Evolutionary conservation across 495 filamentous ascomycete genomes (phyloP).

Genomic region (Polyplosphaeria fusca): DNA sequence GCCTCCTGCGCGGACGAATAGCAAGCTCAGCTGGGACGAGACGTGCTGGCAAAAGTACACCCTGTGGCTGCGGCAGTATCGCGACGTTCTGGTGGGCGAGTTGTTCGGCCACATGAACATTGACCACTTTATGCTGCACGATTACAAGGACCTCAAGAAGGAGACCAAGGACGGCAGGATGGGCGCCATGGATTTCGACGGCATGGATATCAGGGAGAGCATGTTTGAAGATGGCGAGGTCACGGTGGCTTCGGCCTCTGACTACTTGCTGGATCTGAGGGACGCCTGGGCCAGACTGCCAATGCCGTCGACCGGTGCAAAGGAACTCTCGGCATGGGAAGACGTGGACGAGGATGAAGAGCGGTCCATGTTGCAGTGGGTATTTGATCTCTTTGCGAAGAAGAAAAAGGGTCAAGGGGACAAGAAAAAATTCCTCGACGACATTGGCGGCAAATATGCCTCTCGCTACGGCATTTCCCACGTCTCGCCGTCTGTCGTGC

Average conservation of each 20-base stretch:
- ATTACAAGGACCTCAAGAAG: conserved; percentile 70
- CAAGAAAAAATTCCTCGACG: conserved; percentile 51
- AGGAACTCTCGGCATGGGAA: conserved; percentile 13
- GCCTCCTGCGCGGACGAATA: conserved; percentile 77
- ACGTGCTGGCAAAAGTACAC: conserved; percentile 99
- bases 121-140: conserved; percentile 94
- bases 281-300: conserved; percentile 73
- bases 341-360: conserved; percentile 42
- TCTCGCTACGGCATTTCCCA: conserved; percentile 80
- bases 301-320: conserved; percentile 44
- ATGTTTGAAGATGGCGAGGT: conserved; percentile 42
- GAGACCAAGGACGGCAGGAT: conserved; percentile 48
- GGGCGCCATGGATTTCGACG: conserved; percentile 10
- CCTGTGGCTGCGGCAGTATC: conserved; percentile 81
- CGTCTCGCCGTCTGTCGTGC: conserved; percentile 81
- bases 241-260: conserved; percentile 59
- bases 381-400: conserved; percentile 2
- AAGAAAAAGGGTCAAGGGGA: conserved; percentile 45
- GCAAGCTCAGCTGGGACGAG: conserved; percentile 85
- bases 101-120: conserved; percentile 98
- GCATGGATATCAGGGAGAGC: conserved; percentile 22
- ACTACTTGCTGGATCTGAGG: conserved; percentile 79
- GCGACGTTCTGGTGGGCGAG: conserved; percentile 77
- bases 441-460: conserved; percentile 73
- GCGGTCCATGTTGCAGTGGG: conserved; percentile 20